A percentile compares a stretch with the other conserved stretches of the same genome.
phyloP scores from a whole-genome alignment of 2,329 filamentous ascomycete species.

The Ophiocordyceps camponoti-saundersi region DNA sequence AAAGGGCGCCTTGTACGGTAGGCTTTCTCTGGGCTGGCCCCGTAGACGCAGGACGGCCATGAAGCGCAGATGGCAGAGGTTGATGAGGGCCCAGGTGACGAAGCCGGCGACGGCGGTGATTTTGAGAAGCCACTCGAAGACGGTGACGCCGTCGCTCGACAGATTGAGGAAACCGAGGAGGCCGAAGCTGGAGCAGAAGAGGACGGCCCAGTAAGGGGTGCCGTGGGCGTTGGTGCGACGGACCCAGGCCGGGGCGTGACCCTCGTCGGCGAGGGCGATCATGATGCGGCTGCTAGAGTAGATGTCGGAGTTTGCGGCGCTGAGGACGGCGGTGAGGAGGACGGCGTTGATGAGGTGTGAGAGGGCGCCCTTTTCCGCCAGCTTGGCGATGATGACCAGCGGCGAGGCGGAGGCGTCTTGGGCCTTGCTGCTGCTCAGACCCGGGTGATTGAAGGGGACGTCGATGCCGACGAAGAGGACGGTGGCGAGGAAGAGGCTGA shows the following conservation, averaged over 20 bases:
- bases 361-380: constrained; percentile 46
- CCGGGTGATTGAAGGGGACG: constrained; percentile 42
- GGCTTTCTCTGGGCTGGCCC: constrained; percentile 34
- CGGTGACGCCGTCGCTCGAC: constrained; percentile 35
- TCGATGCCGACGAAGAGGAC: constrained; percentile 58
- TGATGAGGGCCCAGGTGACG: constrained; percentile 51
- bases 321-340: constrained; percentile 61
- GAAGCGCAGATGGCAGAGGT: constrained; percentile 46
- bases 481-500: constrained; percentile 47
- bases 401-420: constrained; percentile 48
- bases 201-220: constrained; percentile 46
- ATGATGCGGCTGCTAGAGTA: constrained; percentile 56
- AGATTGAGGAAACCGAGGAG: constrained; percentile 53
- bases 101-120: background rate
- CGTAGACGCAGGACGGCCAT: constrained; percentile 40
- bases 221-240: constrained; percentile 41
- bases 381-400: constrained; percentile 40
- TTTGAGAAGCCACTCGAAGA: constrained; percentile 27
- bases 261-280: constrained; percentile 46
- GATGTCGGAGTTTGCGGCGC: constrained; percentile 62
- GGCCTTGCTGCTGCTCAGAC: constrained; percentile 29
- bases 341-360: constrained; percentile 62
- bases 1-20: constrained; percentile 44
- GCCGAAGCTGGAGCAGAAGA: constrained; percentile 34
- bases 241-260: constrained; percentile 44